Base-by-base conservation (phyloP, 768 basidiomycete species). In the Clathrus columnatus region DNA sequence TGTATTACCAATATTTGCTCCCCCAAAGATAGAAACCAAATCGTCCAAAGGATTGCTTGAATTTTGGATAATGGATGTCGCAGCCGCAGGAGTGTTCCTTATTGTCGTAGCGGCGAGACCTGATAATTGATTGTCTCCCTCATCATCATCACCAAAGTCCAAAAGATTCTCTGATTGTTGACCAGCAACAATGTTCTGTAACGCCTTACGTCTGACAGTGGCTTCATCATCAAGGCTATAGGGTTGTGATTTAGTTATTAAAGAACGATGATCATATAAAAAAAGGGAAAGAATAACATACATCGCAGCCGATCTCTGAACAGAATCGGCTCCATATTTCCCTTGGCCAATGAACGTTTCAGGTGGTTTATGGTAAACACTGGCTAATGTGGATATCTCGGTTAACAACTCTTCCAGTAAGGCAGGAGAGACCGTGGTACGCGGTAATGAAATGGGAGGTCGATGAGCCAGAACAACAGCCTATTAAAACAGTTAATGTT, bases 331-430 rank as follows among this genome's bases (percentile, higher is more conserved):
- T 7, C 91, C 86, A 55, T 97, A 75, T 48, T 94, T 78, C 7
- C 96, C 95, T 60, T 83, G 83, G 0, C 95, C 96, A 54, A 99
- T 82, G 64, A 99, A 99, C 0, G 96, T 97, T 66, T 92, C 90
- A 30, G 84, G 84, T 0, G 96, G 96, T 68, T 96, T 97, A 72
- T 99, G 96, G 66, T 99, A 99, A 1, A 95, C 92, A 65, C 92
- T 95, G 5, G 92, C 91, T 18, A 98, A 72, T 44, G 79, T 83
- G 1, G 91, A 91, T 20, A 98, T 80, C 67, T 98, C 96, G 27
- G 85, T 82, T 0, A 98, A 70, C 2, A 99, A 79, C 65, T 98
- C 96, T 64, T 98, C 94, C 28, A 98, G 72, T 17, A 97, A 71
- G 0, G 81, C 90, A 1, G 91, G 80, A 0, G 94, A 75, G 0